A percentile compares a stretch with the other conserved stretches of the same genome.
These are phyloP conservation scores for Cytospora chrysosperma DNA, from an alignment of 2,329 filamentous ascomycete genomes.

Conservation along the genomic window DNA sequence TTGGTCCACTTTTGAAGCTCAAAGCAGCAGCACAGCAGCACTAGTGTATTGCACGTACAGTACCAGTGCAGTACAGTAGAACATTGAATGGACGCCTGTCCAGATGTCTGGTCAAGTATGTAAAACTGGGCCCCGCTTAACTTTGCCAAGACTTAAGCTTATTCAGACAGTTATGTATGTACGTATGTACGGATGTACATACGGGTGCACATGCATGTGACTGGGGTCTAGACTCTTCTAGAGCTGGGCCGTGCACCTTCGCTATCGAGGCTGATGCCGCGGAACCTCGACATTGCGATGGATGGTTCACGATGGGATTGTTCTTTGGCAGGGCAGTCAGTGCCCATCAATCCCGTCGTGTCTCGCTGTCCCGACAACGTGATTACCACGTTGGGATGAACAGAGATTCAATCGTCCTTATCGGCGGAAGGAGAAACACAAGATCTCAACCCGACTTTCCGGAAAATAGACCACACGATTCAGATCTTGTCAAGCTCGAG, in stretches of 20 bases:
- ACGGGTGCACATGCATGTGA: neutral
- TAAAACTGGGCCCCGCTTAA: constrained; percentile 7
- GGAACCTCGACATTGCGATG: too few relatives aligned
- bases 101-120: too few relatives aligned
- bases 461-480: neutral
- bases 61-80: too few relatives aligned
- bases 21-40: too few relatives aligned
- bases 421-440: neutral
- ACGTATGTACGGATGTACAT: neutral
- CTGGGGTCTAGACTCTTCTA: constrained; percentile 2
- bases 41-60: too few relatives aligned
- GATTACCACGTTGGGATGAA: neutral
- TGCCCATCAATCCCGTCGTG: neutral
- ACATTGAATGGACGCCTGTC: too few relatives aligned
- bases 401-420: neutral
- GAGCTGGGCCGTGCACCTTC: neutral
- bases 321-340: neutral
- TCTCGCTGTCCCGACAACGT: neutral
- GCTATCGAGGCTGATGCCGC: neutral
- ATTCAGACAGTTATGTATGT: neutral
- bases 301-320: too few relatives aligned
- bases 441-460: too few relatives aligned
- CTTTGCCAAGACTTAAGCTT: constrained; percentile 1
- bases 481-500: neutral
- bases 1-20: neutral